These are phyloP conservation scores for Cerrena zonata DNA, from an alignment of 1,284 basidiomycete species.

Conservation along the genomic window DNA sequence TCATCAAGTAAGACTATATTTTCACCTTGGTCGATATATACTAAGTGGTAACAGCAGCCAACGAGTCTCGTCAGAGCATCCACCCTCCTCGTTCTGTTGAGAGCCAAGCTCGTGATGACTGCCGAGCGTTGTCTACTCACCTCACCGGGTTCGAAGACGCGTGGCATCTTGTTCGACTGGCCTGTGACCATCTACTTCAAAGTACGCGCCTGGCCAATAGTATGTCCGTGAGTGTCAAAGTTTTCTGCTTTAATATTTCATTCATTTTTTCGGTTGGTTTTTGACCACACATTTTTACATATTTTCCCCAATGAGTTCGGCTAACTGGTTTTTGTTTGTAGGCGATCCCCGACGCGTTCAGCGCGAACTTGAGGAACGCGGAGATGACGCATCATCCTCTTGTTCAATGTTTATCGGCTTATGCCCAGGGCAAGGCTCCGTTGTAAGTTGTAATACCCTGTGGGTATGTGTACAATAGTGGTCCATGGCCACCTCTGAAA, in stretches of 20 bases:
- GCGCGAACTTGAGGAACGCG: constrained; percentile 20
- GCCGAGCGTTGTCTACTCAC: constrained; percentile 19
- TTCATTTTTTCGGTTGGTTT: too few relatives aligned
- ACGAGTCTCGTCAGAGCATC: too few relatives aligned
- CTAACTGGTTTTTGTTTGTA: constrained; percentile 1
- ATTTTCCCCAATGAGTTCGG: neutral
- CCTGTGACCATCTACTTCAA: constrained; percentile 20
- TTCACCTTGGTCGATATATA: too few relatives aligned
- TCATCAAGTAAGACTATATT: too few relatives aligned
- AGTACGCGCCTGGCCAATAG: constrained; percentile 22
- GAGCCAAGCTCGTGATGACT: constrained; percentile 17
- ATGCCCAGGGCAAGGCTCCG: constrained; percentile 22
- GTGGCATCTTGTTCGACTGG: constrained; percentile 26
- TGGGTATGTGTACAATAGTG: too few relatives aligned
- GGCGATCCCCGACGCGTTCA: constrained; percentile 18
- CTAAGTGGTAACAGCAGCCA: too few relatives aligned
- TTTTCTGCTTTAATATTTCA: too few relatives aligned
- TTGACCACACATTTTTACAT: too few relatives aligned
- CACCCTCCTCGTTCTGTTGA: neutral
- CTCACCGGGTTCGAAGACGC: constrained; percentile 27
- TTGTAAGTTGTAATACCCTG: constrained; percentile 6
- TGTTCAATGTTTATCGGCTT: constrained; percentile 25
- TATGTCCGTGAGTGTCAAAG: constrained; percentile 17
- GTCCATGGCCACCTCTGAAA: too few relatives aligned
- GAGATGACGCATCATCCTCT: constrained; percentile 23